Conservation (phyloP, 352 stramenopile genomes). For the Blastocystis sp. region DNA sequence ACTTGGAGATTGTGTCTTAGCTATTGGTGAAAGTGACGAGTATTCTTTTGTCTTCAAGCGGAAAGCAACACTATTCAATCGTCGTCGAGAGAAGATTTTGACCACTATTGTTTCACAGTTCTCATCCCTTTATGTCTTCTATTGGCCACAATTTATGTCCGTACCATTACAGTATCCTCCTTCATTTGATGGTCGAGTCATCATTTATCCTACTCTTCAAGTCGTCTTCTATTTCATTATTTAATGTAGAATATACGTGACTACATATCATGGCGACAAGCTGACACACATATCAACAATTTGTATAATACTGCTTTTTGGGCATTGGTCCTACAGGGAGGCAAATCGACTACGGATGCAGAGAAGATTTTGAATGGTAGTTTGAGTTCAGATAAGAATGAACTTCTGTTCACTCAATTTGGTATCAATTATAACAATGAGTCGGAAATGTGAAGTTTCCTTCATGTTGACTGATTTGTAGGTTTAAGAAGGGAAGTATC, state of each 20-base stretch:
- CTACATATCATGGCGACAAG: constrained; percentile 67
- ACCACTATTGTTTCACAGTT: constrained; percentile 68
- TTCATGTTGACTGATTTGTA: background rate
- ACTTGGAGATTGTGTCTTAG: constrained; percentile 65
- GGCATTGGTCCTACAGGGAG: constrained; percentile 65
- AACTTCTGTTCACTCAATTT: constrained; percentile 67
- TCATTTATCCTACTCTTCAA: constrained; percentile 65
- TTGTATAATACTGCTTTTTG: constrained; percentile 68
- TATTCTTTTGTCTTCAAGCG: constrained; percentile 67
- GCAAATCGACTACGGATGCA: constrained; percentile 60
- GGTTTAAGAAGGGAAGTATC: constrained; percentile 60
- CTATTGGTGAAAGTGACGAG: constrained; percentile 68
- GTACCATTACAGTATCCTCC: constrained; percentile 64
- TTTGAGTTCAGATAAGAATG: constrained; percentile 67
- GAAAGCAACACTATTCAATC: constrained; percentile 64
- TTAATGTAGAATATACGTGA: constrained; percentile 65
- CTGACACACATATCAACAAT: constrained; percentile 68
- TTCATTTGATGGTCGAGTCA: constrained; percentile 66
- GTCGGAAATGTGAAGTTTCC: constrained; percentile 60
- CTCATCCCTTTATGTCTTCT: constrained; percentile 66
- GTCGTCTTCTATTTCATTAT: constrained; percentile 1
- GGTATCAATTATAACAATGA: constrained; percentile 68
- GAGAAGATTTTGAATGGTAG: constrained; percentile 64
- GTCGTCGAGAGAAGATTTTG: constrained; percentile 65
- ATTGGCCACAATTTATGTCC: constrained; percentile 66